Conservation (phyloP, 2,329 filamentous ascomycete species). For the Aspergillus caelatus region DNA sequence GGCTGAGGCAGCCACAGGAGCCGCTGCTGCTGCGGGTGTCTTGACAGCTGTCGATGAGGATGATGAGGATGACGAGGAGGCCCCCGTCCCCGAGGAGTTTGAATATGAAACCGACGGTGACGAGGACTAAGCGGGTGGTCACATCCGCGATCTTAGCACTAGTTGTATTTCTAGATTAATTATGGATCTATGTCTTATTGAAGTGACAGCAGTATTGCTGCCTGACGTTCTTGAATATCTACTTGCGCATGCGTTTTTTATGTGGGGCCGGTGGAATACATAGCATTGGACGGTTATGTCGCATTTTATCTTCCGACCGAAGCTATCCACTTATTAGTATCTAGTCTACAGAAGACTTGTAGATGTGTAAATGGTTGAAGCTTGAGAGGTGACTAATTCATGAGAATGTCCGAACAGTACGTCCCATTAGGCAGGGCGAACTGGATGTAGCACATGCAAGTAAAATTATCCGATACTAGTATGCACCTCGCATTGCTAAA, state of each 20-base stretch:
- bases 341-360: neutral
- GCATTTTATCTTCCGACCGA: neutral
- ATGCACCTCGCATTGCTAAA: neutral
- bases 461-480: neutral
- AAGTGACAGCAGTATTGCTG: constrained; percentile 13
- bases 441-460: neutral
- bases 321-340: neutral
- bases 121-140: constrained; percentile 19
- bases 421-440: neutral
- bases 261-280: neutral
- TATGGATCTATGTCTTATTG: constrained; percentile 32
- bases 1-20: constrained; percentile 48
- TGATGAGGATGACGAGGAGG: constrained; percentile 52
- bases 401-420: neutral
- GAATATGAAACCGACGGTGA: constrained; percentile 49
- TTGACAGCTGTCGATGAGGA: constrained; percentile 83
- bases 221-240: constrained; percentile 16
- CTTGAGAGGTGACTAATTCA: neutral
- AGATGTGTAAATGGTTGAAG: neutral
- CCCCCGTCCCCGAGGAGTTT: constrained; percentile 51
- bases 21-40: constrained; percentile 75
- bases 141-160: constrained; percentile 14
- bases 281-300: neutral
- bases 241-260: constrained; percentile 3
- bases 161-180: constrained; percentile 44